These are phyloP conservation scores for Dactylellina drechsleri DNA, from an alignment of 2,329 filamentous ascomycete species.

Conservation along the genomic window DNA sequence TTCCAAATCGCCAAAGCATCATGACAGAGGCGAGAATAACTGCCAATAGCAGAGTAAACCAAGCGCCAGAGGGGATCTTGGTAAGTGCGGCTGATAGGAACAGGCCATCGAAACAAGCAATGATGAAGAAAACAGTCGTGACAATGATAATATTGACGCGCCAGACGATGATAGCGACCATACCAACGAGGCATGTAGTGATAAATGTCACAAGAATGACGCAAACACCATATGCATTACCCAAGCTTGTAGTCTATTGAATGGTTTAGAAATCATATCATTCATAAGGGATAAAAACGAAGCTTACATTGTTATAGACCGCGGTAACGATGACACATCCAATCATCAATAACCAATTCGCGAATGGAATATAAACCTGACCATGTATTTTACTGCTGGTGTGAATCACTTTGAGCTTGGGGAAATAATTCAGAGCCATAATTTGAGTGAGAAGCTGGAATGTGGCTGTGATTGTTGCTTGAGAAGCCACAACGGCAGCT, in stretches of 20 bases:
- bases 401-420: slow-evolving; percentile 77
- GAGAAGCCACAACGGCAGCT: slow-evolving; percentile 78
- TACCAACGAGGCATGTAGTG: slow-evolving; percentile 76
- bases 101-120: slow-evolving; percentile 74
- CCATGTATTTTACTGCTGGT: slow-evolving; percentile 76
- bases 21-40: slow-evolving; percentile 73
- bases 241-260: slow-evolving; percentile 71
- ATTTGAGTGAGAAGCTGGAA: slow-evolving; percentile 78
- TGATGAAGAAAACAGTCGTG: slow-evolving; percentile 70
- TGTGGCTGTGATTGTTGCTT: slow-evolving; percentile 80
- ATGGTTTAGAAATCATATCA: background rate
- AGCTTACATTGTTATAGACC: slow-evolving; percentile 74
- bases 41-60: slow-evolving; percentile 78
- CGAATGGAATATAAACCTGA: slow-evolving; percentile 79
- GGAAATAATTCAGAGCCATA: slow-evolving; percentile 79
- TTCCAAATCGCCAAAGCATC: slow-evolving; percentile 80
- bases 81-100: slow-evolving; percentile 76
- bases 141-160: slow-evolving; percentile 71
- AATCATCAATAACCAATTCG: slow-evolving; percentile 81
- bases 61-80: slow-evolving; percentile 79
- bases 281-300: slow-evolving; percentile 24
- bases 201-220: slow-evolving; percentile 84
- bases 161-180: slow-evolving; percentile 80
- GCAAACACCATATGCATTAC: slow-evolving; percentile 80
- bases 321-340: slow-evolving; percentile 79